Evolutionary conservation across 805 yeast species (phyloP).

Genomic region (Cyberlindnera nakhonratchasimensis): DNA sequence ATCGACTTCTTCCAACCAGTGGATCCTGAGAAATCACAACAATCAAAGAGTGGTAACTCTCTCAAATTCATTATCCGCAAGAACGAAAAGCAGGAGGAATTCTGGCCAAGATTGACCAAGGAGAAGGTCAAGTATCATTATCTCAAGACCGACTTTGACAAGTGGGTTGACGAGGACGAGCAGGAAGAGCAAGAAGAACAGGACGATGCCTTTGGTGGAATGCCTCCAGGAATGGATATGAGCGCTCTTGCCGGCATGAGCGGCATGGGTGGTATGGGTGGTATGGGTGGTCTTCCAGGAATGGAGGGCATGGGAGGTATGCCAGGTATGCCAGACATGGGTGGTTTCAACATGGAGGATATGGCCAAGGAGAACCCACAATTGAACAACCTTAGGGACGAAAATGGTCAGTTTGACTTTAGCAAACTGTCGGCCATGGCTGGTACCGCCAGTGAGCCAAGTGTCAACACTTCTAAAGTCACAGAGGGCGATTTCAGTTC

Average conservation of each 20-base stretch:
- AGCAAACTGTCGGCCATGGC: constrained; percentile 28
- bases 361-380: constrained; percentile 20
- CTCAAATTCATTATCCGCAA: constrained; percentile 66
- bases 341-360: constrained; percentile 19
- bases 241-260: constrained; percentile 16
- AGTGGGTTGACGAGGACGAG: constrained; percentile 98
- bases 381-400: constrained; percentile 13
- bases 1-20: constrained; percentile 77
- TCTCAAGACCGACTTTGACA: constrained; percentile 92
- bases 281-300: constrained; percentile 24
- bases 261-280: constrained; percentile 26
- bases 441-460: constrained; percentile 5
- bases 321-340: constrained; percentile 12
- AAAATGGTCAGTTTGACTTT: constrained; percentile 26
- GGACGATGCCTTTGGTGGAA: constrained; percentile 29
- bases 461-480: constrained; percentile 11
- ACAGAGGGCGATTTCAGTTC: constrained; percentile 30
- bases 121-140: constrained; percentile 75
- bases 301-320: constrained; percentile 8
- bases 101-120: constrained; percentile 94
- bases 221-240: constrained; percentile 21
- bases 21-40: constrained; percentile 59
- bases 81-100: constrained; percentile 64
- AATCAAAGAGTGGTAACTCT: constrained; percentile 54
- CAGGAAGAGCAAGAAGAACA: constrained; percentile 49